Evolutionary conservation across 306 rosid species (phyloP).

Genomic region (Malus sylvestris): DNA sequence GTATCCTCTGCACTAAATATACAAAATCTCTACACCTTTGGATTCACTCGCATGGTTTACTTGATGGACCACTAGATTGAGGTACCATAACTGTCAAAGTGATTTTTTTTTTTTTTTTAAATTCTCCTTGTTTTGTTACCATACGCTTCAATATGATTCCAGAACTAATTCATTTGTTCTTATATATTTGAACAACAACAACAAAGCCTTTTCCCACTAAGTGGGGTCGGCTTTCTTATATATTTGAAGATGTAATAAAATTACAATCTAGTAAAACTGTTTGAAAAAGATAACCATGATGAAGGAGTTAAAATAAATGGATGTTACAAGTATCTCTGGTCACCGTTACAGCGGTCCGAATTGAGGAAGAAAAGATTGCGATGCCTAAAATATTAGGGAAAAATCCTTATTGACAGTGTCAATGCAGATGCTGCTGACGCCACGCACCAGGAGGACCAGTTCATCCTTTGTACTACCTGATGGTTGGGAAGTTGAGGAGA

Average conservation of each 20-base stretch:
- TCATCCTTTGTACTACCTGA: constrained; percentile 28
- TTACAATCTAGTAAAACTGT: neutral
- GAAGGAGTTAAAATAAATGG: neutral
- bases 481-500: constrained; percentile 33
- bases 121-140: neutral
- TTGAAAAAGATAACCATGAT: neutral
- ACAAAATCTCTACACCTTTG: neutral
- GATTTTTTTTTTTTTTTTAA: neutral
- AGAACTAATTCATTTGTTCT: neutral
- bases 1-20: neutral
- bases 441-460: neutral
- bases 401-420: constrained; percentile 2
- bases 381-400: neutral
- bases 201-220: too few species aligned
- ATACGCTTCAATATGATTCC: neutral
- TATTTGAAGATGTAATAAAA: neutral
- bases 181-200: neutral
- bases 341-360: neutral
- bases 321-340: neutral
- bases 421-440: constrained; percentile 19
- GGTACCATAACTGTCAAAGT: neutral
- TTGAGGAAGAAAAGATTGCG: neutral
- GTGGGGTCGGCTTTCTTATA: neutral
- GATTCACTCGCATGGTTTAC: neutral
- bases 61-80: neutral